Percentiles rank a stretch among this genome's conserved stretches.
Evolutionary conservation across 371 early-diverging fungal genomes (phyloP).

Genomic region (Batrachochytrium dendrobatidis): DNA sequence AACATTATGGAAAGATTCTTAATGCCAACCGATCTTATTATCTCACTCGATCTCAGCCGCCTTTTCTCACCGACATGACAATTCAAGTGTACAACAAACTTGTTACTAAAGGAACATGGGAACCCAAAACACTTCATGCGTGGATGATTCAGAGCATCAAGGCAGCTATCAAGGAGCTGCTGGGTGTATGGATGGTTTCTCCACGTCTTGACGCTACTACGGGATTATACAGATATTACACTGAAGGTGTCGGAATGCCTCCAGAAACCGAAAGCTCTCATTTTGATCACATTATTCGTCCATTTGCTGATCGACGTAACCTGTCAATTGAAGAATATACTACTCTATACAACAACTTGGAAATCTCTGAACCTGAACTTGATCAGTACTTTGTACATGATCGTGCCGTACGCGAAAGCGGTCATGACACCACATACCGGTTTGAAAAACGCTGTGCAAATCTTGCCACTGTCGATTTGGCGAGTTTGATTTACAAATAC

Average conservation of each 20-base stretch:
- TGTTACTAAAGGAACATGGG: constrained; percentile 22
- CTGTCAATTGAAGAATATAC: constrained; percentile 63
- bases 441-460: constrained; percentile 86
- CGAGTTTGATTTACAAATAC: constrained; percentile 87
- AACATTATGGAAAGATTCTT: constrained; percentile 94
- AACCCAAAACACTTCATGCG: constrained; percentile 43
- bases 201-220: constrained; percentile 72
- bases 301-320: constrained; percentile 66
- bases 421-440: constrained; percentile 95
- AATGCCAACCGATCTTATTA: constrained; percentile 97
- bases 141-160: constrained; percentile 72
- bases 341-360: constrained; percentile 54
- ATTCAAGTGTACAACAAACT: constrained; percentile 60
- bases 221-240: constrained; percentile 77
- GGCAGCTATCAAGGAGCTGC: constrained; percentile 87
- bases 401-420: constrained; percentile 90
- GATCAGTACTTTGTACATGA: constrained; percentile 95
- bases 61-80: constrained; percentile 95
- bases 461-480: constrained; percentile 87
- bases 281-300: constrained; percentile 82
- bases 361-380: constrained; percentile 68
- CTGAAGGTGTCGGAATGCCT: constrained; percentile 88
- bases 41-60: constrained; percentile 92
- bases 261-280: constrained; percentile 93
- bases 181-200: constrained; percentile 79